Base-by-base conservation (phyloP, 106 monocot genomes). In the Dendrobium huoshanense region DNA sequence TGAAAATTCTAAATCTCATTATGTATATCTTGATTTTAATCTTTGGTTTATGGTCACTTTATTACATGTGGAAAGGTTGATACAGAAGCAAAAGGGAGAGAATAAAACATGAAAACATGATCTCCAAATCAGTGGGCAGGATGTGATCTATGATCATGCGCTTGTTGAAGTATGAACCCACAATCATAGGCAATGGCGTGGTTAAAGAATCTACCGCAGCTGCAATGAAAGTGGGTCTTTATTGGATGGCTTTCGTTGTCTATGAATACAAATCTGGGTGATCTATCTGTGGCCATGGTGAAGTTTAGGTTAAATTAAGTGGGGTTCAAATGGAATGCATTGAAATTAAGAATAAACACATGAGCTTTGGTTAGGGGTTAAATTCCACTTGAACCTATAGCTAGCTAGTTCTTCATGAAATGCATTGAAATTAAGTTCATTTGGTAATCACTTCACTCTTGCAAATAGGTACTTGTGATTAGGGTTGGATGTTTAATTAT, bases 211-310 rank as follows among this genome's bases (percentile, higher is more conserved):
- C 8, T 17, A 68, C 25, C 16, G 17, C 24, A 77, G 78, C 44
- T 48, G 18, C 75, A 75, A 33, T 8, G 27, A 75, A 79, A 72
- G 67, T 20, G 79, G 47, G 25, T 84, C 79, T 84, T 84, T 43
- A 84, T 73, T 41, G 73, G 84, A 75, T 48, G 49, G 54, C 75
- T 77, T 58, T 85, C 85, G 78, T 67, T 81, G 42, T 59, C 78
- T 85, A 85, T 81, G 68, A 65, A 81, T 76, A 17, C 33, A n/a
- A 80, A 80, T 75, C 17, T 75, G 59, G 81, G 80, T 85, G 80
- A 85, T 81, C 67, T 85, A 85, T 77, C 77, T 75, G 78, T 81
- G 85, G 74, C 72, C 55, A 85, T 54, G 81, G 78, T 85, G 73
- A 85, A 81, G 77, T 67, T 85, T 85, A 42, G 41, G 17, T 80